Base-by-base conservation (phyloP, 257 asterid species). In the Cruciata laevipes region DNA sequence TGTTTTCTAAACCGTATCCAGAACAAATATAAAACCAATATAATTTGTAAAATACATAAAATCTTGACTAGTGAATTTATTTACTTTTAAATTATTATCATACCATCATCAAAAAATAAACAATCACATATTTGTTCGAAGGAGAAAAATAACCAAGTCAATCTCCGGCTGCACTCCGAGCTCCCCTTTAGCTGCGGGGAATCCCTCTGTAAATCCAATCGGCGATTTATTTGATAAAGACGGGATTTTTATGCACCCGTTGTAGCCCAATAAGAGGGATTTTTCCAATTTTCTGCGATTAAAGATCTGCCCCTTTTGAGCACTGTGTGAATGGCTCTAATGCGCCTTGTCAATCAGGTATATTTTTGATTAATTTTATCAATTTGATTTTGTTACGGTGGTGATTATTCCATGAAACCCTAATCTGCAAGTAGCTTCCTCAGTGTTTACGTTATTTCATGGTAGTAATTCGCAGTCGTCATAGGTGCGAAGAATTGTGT, bases 311-410 rank as follows among this genome's bases (percentile, higher is more conserved):
- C 73, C 69, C 68, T 72, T 75, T 70, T 70, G 67, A 35, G 14
- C 56, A 38, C 67, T 66, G 67, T 52, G 72, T 17, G 61, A 35
- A 86, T 89, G 96, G 85, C 85, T 75, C 63, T 87, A 66, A 72
- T 83, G 80, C 89, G 85, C 73, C 90, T 86, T 72, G 80, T 85
- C 78, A 71, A 62, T 53, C 87, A 83, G 95, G 96, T 85, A 23
- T 56, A 71, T 77, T 71, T 44, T 24, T 6, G 16, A 62, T 71
- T 69, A 13, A 27, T 20, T 59, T n/a, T 30, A 1, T 67, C 42
- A 49, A 31, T 47, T 69, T 62, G 8, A 75, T 24, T 52, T 1
- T 8, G 58, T 11, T 24, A 16, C 55, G 35, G 30, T 67, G 25
- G 16, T 14, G 25, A 47, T 69, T 68, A 61, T 27, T 60, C 18